Percentiles rank a stretch among this genome's conserved stretches.
Conservation (phyloP, 768 basidiomycete genomes). For the Auriscalpium vulgare region DNA sequence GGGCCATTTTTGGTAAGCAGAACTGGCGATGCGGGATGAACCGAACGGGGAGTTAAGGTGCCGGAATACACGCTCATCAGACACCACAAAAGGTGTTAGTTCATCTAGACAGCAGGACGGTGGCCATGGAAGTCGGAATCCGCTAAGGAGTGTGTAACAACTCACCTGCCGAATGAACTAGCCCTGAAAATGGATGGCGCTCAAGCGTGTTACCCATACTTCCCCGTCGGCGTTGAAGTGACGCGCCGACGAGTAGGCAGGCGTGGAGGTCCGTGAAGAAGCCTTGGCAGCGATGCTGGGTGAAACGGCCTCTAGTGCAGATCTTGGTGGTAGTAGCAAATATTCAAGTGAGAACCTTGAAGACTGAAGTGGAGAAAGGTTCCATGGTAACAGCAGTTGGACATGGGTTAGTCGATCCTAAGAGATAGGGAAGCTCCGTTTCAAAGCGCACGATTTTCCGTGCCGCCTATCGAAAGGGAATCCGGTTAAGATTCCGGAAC, state of each 20-base stretch:
- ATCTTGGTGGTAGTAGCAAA: conserved; percentile 88
- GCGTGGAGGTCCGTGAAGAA: conserved; percentile 75
- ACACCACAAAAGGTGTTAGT: conserved; percentile 80
- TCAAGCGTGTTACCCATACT: conserved; percentile 82
- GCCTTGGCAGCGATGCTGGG: conserved; percentile 67
- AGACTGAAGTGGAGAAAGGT: conserved; percentile 87
- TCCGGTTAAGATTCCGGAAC: no score
- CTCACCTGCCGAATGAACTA: conserved; percentile 88
- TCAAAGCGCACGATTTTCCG: no score
- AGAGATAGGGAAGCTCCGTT: no score
- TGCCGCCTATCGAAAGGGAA: no score
- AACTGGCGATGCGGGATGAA: conserved; percentile 68
- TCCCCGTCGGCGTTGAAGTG: conserved; percentile 67
- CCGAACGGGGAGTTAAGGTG: conserved; percentile 72
- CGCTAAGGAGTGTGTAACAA: conserved; percentile 85
- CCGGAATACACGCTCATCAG: conserved; percentile 78
- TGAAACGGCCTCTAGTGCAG: conserved; percentile 77
- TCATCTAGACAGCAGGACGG: conserved; percentile 84
- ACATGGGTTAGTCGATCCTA: conserved; percentile 83
- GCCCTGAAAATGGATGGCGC: conserved; percentile 89
- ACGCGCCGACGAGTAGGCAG: conserved; percentile 70
- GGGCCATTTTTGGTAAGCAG: conserved; percentile 70
- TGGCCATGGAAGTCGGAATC: conserved; percentile 83
- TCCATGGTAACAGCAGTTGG: conserved; percentile 83
- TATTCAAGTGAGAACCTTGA: conserved; percentile 82